A percentile compares a stretch with the other conserved stretches of the same genome.
Evolutionary conservation across 768 basidiomycete species (phyloP).

Genomic region (Galerina marginata): DNA sequence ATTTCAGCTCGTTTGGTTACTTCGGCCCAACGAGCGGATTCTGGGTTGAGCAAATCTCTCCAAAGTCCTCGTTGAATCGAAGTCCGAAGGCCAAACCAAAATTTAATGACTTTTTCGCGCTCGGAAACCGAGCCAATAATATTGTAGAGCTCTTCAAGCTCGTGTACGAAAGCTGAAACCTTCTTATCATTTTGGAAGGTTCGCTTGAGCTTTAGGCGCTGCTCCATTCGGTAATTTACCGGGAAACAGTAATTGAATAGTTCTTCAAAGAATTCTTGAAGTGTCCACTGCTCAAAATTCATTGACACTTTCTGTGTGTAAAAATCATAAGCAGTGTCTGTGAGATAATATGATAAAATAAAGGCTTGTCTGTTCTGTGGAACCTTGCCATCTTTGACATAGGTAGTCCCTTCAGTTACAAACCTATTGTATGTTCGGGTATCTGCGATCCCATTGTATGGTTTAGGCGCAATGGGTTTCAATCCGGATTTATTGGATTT

Average conservation of each 20-base stretch:
- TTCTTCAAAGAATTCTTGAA: slow-evolving; percentile 34
- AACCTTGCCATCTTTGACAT: slow-evolving; percentile 22
- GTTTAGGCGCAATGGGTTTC: slow-evolving; percentile 26
- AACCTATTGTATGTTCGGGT: slow-evolving; percentile 19
- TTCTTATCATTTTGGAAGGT: slow-evolving; percentile 30
- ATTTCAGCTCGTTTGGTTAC: no score
- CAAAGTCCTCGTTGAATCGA: no score
- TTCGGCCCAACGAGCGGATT: no score
- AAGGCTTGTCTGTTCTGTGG: slow-evolving; percentile 14
- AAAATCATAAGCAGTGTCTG: slow-evolving; percentile 34
- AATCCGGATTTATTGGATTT: slow-evolving; percentile 6
- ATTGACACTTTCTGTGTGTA: slow-evolving; percentile 32
- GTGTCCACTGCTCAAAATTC: slow-evolving; percentile 29
- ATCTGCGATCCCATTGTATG: slow-evolving; percentile 25
- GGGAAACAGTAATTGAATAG: slow-evolving; percentile 47
- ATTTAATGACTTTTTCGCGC: no score
- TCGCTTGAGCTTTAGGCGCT: slow-evolving; percentile 26
- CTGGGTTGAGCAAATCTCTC: no score
- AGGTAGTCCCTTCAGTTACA: slow-evolving; percentile 20
- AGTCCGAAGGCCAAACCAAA: no score
- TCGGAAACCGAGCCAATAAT: no score
- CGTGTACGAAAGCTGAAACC: slow-evolving; percentile 29
- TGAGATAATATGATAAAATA: slow-evolving; percentile 31
- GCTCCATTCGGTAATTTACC: slow-evolving; percentile 15
- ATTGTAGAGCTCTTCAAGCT: no score